A percentile compares a stretch with the other conserved stretches of the same genome.
These are phyloP conservation scores for Penicillium diatomitis DNA, from an alignment of 495 filamentous ascomycete genomes.

Conservation along the genomic window DNA sequence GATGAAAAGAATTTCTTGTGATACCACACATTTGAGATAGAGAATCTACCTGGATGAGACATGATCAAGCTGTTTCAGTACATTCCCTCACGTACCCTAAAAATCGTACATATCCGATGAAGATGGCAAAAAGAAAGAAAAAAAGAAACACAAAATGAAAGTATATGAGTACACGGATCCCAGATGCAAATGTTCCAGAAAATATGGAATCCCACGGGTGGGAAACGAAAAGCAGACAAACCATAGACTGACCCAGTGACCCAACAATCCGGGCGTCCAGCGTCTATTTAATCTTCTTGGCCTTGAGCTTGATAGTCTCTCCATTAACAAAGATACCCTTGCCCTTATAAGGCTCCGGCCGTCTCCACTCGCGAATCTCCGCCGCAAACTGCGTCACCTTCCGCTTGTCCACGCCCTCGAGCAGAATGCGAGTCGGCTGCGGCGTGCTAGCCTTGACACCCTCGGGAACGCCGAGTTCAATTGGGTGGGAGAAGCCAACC, in stretches of 20 bases:
- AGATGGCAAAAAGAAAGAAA: slow-evolving; percentile 23
- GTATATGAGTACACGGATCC: slow-evolving; percentile 37
- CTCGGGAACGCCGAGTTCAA: slow-evolving; percentile 73
- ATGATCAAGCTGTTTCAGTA: no score
- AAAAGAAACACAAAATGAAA: slow-evolving; percentile 33
- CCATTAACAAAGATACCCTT: slow-evolving; percentile 98
- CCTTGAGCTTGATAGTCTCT: slow-evolving; percentile 95
- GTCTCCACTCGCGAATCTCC: slow-evolving; percentile 76
- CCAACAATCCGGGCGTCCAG: slow-evolving; percentile 9
- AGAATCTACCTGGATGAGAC: neutral
- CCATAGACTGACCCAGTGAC: no score
- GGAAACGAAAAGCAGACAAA: no score
- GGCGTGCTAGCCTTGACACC: slow-evolving; percentile 84
- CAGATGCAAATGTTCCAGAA: slow-evolving; percentile 17
- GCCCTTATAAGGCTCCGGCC: slow-evolving; percentile 95
- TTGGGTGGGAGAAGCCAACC: slow-evolving; percentile 91
- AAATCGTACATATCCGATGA: slow-evolving; percentile 29
- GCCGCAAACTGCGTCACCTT: slow-evolving; percentile 85
- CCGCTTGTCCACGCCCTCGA: slow-evolving; percentile 81
- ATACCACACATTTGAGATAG: slow-evolving; percentile 12
- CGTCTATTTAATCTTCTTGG: slow-evolving; percentile 92
- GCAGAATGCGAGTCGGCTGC: slow-evolving; percentile 84
- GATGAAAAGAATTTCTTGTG: slow-evolving; percentile 3
- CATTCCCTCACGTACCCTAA: neutral
- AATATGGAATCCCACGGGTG: neutral